Base-by-base conservation (phyloP, 345 rosid genomes). In the Corchorus olitorius region DNA sequence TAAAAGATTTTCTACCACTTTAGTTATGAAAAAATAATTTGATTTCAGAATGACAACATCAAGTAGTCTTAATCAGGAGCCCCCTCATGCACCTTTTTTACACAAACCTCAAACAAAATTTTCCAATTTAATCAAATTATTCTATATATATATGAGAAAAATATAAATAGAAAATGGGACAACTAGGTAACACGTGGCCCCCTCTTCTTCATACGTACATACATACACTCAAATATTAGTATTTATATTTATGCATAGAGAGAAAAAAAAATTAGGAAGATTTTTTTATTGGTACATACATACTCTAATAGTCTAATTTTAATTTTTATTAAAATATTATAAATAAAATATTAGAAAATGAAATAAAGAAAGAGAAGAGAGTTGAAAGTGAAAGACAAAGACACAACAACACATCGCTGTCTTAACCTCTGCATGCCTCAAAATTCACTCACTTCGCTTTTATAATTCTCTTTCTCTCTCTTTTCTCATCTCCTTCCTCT, bases 371-470 rank as follows among this genome's bases (percentile, higher is more conserved):
- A 41, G 46, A 80, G 35, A 27, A 59, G 49, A 52, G 14, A 70
- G 65, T 22, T 8, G 73, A 12, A 34, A 69, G 49, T 3, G 39
- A 69, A 37, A 59, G 83, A 84, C 76, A 77, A 59, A 37, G 81
- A 82, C 81, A 75, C 39, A 54, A 61, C 82, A 53, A 56, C 79
- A 77, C 81, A 70, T 82, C 77, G 77, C 81, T 82, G 81, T 78
- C 84, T 75, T 6, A 49, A 65, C 49, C 73, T 58, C 76, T 73
- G 75, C 83, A 60, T 63, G 49, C 70, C 60, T 74, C 70, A 50
- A 74, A 8, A 12, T 73, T 61, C 60, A 74, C 68, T 74, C 69
- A 48, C 59, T 74, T 48, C 33, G 45, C 76, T 73, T 41, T 39
- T 17, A 8, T 11, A 34, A 0, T 27, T 63, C 67, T 71, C 15